Conservation (phyloP, 768 basidiomycete species). For the Hygrophorus russula region DNA sequence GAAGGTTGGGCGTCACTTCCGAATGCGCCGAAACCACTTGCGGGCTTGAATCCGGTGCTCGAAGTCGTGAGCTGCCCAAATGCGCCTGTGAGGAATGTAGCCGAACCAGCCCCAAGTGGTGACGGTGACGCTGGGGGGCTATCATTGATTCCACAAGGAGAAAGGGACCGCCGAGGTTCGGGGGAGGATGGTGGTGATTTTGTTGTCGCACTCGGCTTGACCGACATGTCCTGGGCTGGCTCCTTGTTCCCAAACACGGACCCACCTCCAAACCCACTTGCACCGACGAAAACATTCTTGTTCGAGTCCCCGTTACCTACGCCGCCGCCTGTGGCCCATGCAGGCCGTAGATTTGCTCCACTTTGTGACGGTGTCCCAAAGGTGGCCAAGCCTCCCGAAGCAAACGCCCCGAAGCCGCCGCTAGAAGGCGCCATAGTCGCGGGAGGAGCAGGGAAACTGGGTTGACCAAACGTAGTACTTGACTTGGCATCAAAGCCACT, state of each 20-base stretch:
- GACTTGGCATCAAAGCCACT: conserved; percentile 1
- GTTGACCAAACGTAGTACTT: neutral
- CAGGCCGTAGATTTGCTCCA: neutral
- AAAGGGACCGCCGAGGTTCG: neutral
- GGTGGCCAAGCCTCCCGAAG: neutral
- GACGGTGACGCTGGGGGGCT: neutral
- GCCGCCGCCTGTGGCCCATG: neutral
- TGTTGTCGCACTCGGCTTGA: neutral
- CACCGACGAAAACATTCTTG: neutral
- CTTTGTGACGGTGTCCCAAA: neutral
- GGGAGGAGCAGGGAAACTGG: neutral
- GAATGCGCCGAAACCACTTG: conserved; percentile 37
- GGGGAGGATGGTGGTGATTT: neutral
- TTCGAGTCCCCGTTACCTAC: no score
- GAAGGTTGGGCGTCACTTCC: conserved; percentile 26
- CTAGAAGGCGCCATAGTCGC: neutral
- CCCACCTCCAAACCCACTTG: no score
- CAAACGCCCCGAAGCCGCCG: conserved; percentile 4
- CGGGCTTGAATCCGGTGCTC: conserved; percentile 22
- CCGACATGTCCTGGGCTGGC: no score
- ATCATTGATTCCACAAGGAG: neutral
- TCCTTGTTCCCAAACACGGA: no score
- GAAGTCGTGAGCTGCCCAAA: conserved; percentile 7
- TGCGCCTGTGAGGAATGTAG: conserved; percentile 1
- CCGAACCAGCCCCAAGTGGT: neutral